These are phyloP conservation scores for Chlamydomonas sp. DNA, from an alignment of 139 green algal species.

Conservation along the genomic window DNA sequence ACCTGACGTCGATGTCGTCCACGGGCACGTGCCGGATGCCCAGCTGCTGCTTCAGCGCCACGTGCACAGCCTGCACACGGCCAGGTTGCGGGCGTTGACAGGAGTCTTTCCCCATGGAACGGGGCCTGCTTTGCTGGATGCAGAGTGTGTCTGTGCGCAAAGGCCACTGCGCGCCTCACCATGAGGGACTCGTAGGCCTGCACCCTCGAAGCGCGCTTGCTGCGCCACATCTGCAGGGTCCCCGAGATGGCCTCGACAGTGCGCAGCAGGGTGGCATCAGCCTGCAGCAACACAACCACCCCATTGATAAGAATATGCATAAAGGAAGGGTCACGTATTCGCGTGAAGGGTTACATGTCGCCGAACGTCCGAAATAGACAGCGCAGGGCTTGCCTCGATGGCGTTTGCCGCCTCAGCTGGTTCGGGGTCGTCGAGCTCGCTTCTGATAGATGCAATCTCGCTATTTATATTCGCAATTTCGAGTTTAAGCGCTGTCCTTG, in stretches of 20 bases:
- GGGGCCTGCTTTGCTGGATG: background rate
- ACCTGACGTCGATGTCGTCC: conserved; percentile 39
- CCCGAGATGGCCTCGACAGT: conserved; percentile 5
- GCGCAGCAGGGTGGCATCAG: conserved; percentile 25
- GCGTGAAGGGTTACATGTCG: background rate
- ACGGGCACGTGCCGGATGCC: background rate
- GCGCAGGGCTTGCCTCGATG: too few species aligned
- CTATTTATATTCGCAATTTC: too few species aligned
- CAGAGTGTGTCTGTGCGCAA: background rate
- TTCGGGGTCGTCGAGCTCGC: too few species aligned
- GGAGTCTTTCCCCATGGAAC: background rate
- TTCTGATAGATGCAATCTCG: too few species aligned
- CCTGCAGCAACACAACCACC: background rate
- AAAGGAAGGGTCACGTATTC: background rate
- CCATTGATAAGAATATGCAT: background rate
- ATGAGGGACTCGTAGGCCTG: conserved; percentile 34
- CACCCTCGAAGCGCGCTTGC: background rate
- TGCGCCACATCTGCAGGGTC: conserved; percentile 26
- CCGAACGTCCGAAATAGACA: too few species aligned
- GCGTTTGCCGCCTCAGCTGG: too few species aligned
- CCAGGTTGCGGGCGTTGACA: background rate
- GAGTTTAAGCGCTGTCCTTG: too few species aligned
- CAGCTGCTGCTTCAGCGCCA: conserved; percentile 22
- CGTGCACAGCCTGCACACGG: background rate
- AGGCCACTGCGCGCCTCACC: background rate